Percentiles rank a stretch among this genome's conserved stretches.
Evolutionary conservation across 1,284 basidiomycete genomes (phyloP).

Genomic region (Anthracocystis setariae): DNA sequence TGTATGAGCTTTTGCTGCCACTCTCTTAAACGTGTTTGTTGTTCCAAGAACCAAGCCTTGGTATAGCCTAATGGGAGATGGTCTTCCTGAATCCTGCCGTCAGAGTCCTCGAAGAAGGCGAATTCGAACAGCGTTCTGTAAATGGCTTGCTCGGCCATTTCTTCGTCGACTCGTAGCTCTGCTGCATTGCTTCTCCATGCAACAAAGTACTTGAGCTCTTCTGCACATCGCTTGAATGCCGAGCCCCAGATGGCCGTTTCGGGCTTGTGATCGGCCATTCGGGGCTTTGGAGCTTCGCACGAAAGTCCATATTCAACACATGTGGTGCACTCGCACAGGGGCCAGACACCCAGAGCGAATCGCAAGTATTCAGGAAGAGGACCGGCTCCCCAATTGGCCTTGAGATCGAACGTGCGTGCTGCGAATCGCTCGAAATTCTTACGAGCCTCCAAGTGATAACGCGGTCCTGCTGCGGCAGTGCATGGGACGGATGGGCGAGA

Average conservation of each 20-base stretch:
- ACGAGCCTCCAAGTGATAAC: too few species aligned
- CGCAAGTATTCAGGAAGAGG: not conserved
- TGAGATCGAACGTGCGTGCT: not conserved
- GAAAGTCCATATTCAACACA: not conserved
- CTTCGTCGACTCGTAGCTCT: not conserved
- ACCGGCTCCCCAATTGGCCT: not conserved
- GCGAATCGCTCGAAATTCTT: not conserved
- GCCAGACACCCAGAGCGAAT: not conserved
- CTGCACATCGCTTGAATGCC: not conserved
- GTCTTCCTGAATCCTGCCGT: not conserved
- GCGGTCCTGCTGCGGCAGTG: too few species aligned
- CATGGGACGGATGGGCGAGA: constrained; percentile 5
- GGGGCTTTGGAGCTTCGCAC: not conserved
- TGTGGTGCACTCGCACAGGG: not conserved
- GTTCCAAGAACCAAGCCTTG: not conserved
- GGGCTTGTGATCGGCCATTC: not conserved
- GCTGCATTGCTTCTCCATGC: not conserved
- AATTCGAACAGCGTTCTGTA: not conserved
- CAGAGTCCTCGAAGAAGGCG: constrained; percentile 13
- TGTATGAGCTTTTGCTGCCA: not conserved
- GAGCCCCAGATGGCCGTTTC: not conserved
- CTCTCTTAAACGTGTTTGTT: not conserved
- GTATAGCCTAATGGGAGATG: constrained; percentile 1
- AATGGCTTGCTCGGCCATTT: not conserved
- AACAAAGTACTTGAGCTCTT: constrained; percentile 11